Base-by-base conservation (phyloP, 495 filamentous ascomycete species). In the Aspergillus homomorphus region DNA sequence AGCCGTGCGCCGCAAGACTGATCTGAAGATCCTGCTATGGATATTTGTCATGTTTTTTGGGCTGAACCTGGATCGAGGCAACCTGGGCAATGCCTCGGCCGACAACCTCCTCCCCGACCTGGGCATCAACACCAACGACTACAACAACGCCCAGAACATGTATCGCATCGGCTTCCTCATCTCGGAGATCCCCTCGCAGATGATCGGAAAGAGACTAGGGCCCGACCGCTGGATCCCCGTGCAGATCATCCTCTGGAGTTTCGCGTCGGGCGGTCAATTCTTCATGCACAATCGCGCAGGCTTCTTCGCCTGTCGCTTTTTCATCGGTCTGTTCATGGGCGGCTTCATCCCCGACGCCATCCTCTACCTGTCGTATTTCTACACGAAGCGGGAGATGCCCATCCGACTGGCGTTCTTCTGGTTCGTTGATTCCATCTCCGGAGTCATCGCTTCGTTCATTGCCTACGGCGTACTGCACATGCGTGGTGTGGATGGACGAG, bases 21-120 rank as follows among this genome's bases (percentile, higher is more conserved):
- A 83, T 58, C 56, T 61, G 19, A 68, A 62, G 16, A 77, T 89
- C n/a, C 76, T 77, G 26, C 28, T 73, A 18, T 82, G 80, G 80
- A 81, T 81, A 49, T 84, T 93, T 45, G 80, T 95, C 59, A 87
- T 85, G 68, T 96, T 95, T 75, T 89, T 90, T 53, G 86, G 83
- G 0, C 76, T 92, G 28, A 84, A 92, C 52, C 71, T 91, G 1
- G 89, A 92, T 61, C 79, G 88, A n/a, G 82, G 84, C 18, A 92
- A 91, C 60, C 77, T 89, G 48, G 62, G 67, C 15, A 80, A 88
- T 57, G 86, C 87, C 7, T 66, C 87, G 1, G 80, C 84, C 0
- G 87, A 89, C 66, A 84, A 87, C 67, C 72, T 89, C 57, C 76
- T 89, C 3, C 68, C 53, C 5, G 77, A 81, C 54, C 62, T 82